Evolutionary conservation across 805 yeast species (phyloP).

Genomic region (Zygotorulaspora sp.): DNA sequence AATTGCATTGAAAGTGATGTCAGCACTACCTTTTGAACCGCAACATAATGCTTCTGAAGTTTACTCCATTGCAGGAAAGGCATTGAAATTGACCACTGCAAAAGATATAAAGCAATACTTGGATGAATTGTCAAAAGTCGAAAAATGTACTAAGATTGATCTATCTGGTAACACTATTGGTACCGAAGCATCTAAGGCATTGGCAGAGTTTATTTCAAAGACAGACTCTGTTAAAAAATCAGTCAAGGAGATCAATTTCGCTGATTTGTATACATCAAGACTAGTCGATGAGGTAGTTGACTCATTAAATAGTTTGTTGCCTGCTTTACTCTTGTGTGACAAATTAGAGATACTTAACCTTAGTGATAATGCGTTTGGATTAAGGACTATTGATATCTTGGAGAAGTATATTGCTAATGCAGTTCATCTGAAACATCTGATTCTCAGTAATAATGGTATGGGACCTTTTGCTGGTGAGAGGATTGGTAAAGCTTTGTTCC

Average conservation of each 20-base stretch:
- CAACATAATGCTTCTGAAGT: slow-evolving; percentile 44
- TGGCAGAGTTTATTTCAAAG: slow-evolving; percentile 52
- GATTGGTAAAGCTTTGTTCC: slow-evolving; percentile 79
- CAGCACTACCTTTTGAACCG: slow-evolving; percentile 38
- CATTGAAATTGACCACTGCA: slow-evolving; percentile 66
- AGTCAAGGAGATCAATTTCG: slow-evolving; percentile 69
- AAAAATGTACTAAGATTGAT: slow-evolving; percentile 53
- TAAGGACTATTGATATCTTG: slow-evolving; percentile 87
- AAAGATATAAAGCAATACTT: slow-evolving; percentile 71
- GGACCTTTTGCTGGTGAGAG: slow-evolving; percentile 98
- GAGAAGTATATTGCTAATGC: slow-evolving; percentile 75
- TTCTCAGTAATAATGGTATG: slow-evolving; percentile 92
- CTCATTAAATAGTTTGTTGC: slow-evolving; percentile 66
- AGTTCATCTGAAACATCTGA: slow-evolving; percentile 74
- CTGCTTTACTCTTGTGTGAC: slow-evolving; percentile 65
- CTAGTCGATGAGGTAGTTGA: slow-evolving; percentile 91
- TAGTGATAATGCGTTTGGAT: slow-evolving; percentile 95
- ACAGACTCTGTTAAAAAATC: slow-evolving; percentile 39
- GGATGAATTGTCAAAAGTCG: slow-evolving; percentile 45
- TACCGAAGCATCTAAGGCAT: slow-evolving; percentile 72
- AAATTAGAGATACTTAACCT: slow-evolving; percentile 71
- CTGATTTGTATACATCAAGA: slow-evolving; percentile 93
- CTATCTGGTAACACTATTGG: slow-evolving; percentile 94
- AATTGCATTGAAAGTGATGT: slow-evolving; percentile 31
- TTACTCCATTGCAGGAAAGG: slow-evolving; percentile 68